Evolutionary conservation across 2,329 filamentous ascomycete species (phyloP), one percentile per base, ranked within the genome.

Genomic region (Apiospora koreana): DNA sequence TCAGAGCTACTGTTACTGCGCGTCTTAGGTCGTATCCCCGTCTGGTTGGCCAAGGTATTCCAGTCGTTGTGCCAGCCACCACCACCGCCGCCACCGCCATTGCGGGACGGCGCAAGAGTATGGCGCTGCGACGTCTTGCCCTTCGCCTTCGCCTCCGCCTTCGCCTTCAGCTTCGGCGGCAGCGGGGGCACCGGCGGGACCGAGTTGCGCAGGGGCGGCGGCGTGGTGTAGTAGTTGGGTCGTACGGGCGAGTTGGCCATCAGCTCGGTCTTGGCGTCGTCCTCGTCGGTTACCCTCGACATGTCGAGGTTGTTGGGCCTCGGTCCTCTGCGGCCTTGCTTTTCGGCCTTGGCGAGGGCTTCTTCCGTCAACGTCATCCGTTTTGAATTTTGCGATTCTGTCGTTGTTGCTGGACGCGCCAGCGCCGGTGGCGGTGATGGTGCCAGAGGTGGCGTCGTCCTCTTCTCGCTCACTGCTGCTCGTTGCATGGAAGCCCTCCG

Each of bases 31-130:
- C 50, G 50, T 9, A 67, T 62, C n/a, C 71, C 70, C 31, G 66
- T 54, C 58, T 76, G 71, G 12, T 77, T 70, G 9, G 74, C 68
- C 25, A 58, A 66, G 62, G 73, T 62, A 45, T 76, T 73, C 77
- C 77, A 78, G 67, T 78, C 77, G 10, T 67, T 68, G 12, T 72
- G 73, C 77, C 77, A 78, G 10, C 74, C 28, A 5, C 28, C 28
- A 10, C 48, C 25, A 2, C 73, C 50, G 25, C 28, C 18, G 18
- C 28, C 50, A 8, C 35, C 35, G 35, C 35, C 35, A 35, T 42
- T 42, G 28, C 50, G 25, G 7, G 50, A 31, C 25, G 50, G 50
- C 50, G 50, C 48, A 31, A 54, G 48, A 18, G 48, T 62, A 35
- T 35, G 50, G 1, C 50, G 54, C 9, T 62, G 21, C 31, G 54